Base-by-base conservation (phyloP, 441 rosid genomes). In the Pelargonium australe region DNA sequence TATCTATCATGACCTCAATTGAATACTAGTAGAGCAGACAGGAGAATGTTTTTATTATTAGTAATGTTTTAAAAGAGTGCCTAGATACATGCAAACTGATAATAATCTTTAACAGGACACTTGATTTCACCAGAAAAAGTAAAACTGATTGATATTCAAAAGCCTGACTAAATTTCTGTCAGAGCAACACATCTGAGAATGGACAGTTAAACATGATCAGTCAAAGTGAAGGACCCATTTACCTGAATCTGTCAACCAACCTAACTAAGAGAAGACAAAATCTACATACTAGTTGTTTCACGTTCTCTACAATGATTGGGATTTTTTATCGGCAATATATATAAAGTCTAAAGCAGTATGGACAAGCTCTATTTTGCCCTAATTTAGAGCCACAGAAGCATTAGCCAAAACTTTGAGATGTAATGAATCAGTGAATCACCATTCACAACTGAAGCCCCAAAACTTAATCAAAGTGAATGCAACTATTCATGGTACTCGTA, bases 381-480 rank as follows among this genome's bases (percentile, higher is more conserved):
- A 11, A 44, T 44, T 11, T 44, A 44, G 11, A 44, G 49, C 49
- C 11, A 44, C 13, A 45, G 14, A 45, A 45, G 14, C 13, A 10
- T 10, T 45, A 10, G 14, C n/a, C 51, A 45, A 45, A 11, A 45
- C 14, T 45, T 11, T 45, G n/a, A 10, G 51, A 45, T 45, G 51
- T 53, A 28, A 7, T 20, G 44, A 45, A 58, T 44, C 60, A 66
- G 23, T 20, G 23, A 20, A 20, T 20, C 23, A 20, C 44, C 62
- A 37, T 25, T 72, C 12, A 53, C 40, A 14, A 68, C 11, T 16
- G 44, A 70, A 67, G 61, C 47, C 63, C 57, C 51, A 72, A 71
- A 17, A 19, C 53, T 45, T 14, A 14, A 37, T 7, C 28, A 68
- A 8, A 53, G 49, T 7, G 0, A 66, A 43, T 1, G 10, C 44